Conservation (phyloP, 2,329 filamentous ascomycete species). For the Magnaporthiopsis poae region DNA sequence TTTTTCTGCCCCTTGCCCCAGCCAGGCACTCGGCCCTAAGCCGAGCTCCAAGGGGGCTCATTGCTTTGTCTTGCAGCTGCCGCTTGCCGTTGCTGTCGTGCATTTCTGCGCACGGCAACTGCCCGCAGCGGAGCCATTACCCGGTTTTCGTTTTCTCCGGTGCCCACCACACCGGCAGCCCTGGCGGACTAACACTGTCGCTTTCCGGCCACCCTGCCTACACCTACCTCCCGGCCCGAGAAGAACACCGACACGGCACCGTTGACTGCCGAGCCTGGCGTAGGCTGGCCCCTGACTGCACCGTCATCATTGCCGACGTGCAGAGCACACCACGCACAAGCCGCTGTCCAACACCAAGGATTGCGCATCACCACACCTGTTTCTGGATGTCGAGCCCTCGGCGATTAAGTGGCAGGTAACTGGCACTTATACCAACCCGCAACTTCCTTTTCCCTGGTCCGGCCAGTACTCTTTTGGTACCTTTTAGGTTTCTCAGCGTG, state of each 20-base stretch:
- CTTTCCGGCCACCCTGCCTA: neutral
- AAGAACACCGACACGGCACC: neutral
- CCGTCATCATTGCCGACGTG: neutral
- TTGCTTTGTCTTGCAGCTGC: neutral
- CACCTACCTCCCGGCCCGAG: too few species aligned
- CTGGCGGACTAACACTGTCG: neutral
- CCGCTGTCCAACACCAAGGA: neutral
- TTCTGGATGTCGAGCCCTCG: constrained; percentile 7
- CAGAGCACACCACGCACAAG: neutral
- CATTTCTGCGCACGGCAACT: neutral
- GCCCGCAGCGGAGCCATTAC: neutral
- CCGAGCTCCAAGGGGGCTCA: constrained; percentile 8
- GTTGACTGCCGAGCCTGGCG: neutral
- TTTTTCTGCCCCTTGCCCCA: neutral
- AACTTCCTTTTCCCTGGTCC: constrained; percentile 8
- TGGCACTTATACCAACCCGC: constrained; percentile 6
- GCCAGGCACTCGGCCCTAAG: constrained; percentile 14
- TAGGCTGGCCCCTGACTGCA: neutral
- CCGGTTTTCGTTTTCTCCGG: neutral
- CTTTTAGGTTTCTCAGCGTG: neutral
- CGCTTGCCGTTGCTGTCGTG: neutral
- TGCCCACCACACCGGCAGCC: neutral
- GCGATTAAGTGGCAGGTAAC: constrained; percentile 9
- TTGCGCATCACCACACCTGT: neutral
- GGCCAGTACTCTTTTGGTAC: neutral